Base-by-base conservation (phyloP, 2,329 filamentous ascomycete genomes). In the Alternaria incomplexa region DNA sequence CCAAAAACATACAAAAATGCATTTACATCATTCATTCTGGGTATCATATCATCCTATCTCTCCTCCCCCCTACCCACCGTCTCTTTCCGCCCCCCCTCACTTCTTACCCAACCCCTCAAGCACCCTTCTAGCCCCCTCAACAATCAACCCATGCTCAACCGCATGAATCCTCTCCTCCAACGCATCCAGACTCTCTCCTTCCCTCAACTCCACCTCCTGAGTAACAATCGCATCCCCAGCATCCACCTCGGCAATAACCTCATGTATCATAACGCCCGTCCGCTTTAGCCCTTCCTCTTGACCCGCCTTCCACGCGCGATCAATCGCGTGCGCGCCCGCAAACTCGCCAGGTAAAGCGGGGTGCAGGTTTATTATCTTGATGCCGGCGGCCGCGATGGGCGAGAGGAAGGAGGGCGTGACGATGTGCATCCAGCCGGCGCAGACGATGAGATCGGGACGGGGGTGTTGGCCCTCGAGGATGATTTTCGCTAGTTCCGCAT, bases 261-360 rank as follows among this genome's bases (percentile, higher is more conserved):
- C 90, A 81, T 97, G 93, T 15, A 93, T 89, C 94, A 97, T 97
- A 57, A 96, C 90, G 1, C 94, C 93, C 0, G 88, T 93, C 67
- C 85, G 86, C 67, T 86, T 86, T 68, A 91, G 85, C 72, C 89
- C 87, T 10, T 93, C 86, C 66, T 86, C 86, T 75, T 89, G 80
- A 76, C 91, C 93, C 61, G 92, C 93, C 50, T 87, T 85, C 80
- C 89, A 93, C 4, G 93, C 93, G 23, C 92, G 85, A 71, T 91
- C 88, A 71, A 97, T 96, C 15, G 93, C 93, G 68, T 86, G 81
- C 67, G 89, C 88, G 5, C 93, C 93, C 69, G 94, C 91, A 76
- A 93, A 94, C 72, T 89, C 86, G 1, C 91, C 91, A 74, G 86
- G 90, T 44, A 92, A 79, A 4, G 90, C 89, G 11, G 93, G 93